phyloP scores from a whole-genome alignment of 2,329 filamentous ascomycete species.

The Xylariomycetidae sp. region DNA sequence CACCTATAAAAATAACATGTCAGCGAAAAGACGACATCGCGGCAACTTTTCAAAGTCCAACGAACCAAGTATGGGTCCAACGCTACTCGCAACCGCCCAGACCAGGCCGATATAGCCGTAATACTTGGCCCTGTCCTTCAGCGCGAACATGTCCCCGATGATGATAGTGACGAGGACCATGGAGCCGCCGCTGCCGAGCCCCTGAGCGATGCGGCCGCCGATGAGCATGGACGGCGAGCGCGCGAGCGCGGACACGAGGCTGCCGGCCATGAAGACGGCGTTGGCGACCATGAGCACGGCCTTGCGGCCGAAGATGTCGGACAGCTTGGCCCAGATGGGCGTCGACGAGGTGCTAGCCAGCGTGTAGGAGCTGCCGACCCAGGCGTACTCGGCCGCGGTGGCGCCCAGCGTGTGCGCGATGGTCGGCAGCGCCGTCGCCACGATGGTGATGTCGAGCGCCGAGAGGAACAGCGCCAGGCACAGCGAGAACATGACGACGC shows the following conservation, averaged over 20 bases:
- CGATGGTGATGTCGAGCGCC: conserved; percentile 30
- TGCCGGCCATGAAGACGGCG: conserved; percentile 33
- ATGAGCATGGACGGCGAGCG: conserved; percentile 32
- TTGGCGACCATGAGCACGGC: conserved; percentile 30
- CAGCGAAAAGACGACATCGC: neutral
- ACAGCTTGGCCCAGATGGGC: conserved; percentile 53
- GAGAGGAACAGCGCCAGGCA: conserved; percentile 6
- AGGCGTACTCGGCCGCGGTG: conserved; percentile 54
- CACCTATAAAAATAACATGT: conserved; percentile 18
- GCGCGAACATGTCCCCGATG: conserved; percentile 32
- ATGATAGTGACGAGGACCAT: conserved; percentile 31
- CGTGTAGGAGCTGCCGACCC: conserved; percentile 61
- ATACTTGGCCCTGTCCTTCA: conserved; percentile 32
- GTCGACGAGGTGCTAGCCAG: conserved; percentile 53
- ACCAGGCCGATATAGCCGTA: conserved; percentile 55
- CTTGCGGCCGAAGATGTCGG: conserved; percentile 38
- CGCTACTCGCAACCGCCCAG: conserved; percentile 48
- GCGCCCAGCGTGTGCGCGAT: conserved; percentile 46
- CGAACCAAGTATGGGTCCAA: conserved; percentile 55
- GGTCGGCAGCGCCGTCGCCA: conserved; percentile 44
- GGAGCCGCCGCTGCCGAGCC: conserved; percentile 32
- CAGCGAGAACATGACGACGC: conserved; percentile 5
- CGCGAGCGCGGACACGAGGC: conserved; percentile 29
- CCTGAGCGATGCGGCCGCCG: conserved; percentile 27
- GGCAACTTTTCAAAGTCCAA: conserved; percentile 43